Conservation (phyloP, 176 grass and related monocot genomes). For the maize (Zea mays) region Zm-B73-REFERENCE-NAM-5.0 NC_050104.1:140348501-140349000, state of each 20-base stretch:
- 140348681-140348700: conserved; percentile 87
- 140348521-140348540: conserved; percentile 14
- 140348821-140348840: conserved; percentile 89
- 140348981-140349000: conserved; percentile 66
- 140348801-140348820: conserved; percentile 12
- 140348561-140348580: conserved; percentile 53
- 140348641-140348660: conserved; percentile 83
- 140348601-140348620: conserved; percentile 92
- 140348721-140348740: conserved; percentile 9
- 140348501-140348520: too few species aligned
- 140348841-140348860: conserved; percentile 87
- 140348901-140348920: conserved; percentile 82
- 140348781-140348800: neutral
- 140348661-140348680: conserved; percentile 93
- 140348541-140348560: neutral
- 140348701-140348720: neutral
- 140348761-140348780: neutral
- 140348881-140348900: conserved; percentile 78
- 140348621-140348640: conserved; percentile 87
- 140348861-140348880: conserved; percentile 75
- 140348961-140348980: conserved; percentile 48
- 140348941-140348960: conserved; percentile 44
- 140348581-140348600: conserved; percentile 94
- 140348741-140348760: conserved; percentile 6
- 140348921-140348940: conserved; percentile 98